phyloP scores from a whole-genome alignment of 257 asterid genomes.

The Solanum neorickii region DNA sequence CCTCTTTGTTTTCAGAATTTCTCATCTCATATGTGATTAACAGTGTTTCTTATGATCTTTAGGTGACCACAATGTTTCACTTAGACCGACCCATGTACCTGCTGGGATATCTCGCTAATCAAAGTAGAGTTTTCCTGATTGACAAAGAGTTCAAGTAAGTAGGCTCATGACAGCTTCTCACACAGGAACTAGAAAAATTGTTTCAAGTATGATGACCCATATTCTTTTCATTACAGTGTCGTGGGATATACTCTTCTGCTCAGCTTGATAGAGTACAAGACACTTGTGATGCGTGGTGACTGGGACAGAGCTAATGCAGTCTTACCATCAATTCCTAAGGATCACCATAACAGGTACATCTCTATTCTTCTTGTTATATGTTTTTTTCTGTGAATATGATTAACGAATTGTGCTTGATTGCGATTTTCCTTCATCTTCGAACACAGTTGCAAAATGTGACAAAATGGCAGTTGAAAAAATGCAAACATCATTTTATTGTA shows the following conservation, averaged over 20 bases:
- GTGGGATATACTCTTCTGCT: constrained; percentile 80
- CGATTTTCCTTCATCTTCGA: background rate
- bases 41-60: constrained; percentile 5
- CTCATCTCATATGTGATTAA: background rate
- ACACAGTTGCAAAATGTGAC: background rate
- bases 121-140: constrained; percentile 75
- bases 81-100: constrained; percentile 96
- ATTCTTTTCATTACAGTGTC: constrained; percentile 41
- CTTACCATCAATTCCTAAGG: constrained; percentile 81
- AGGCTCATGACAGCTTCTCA: background rate
- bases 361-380: background rate
- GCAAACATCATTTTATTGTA: background rate
- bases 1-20: background rate
- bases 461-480: background rate
- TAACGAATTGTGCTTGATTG: background rate
- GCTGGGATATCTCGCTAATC: constrained; percentile 93
- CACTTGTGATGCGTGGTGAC: constrained; percentile 96
- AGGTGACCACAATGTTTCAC: constrained; percentile 98
- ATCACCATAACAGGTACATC: constrained; percentile 69
- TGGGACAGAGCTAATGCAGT: constrained; percentile 75
- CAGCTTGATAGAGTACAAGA: constrained; percentile 91
- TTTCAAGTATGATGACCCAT: background rate
- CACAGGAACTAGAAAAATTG: background rate
- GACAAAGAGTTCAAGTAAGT: constrained; percentile 98
- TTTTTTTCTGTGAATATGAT: background rate